phyloP scores from a whole-genome alignment of 305 asterid species.

The Stenogyne calaminthoides region DNA sequence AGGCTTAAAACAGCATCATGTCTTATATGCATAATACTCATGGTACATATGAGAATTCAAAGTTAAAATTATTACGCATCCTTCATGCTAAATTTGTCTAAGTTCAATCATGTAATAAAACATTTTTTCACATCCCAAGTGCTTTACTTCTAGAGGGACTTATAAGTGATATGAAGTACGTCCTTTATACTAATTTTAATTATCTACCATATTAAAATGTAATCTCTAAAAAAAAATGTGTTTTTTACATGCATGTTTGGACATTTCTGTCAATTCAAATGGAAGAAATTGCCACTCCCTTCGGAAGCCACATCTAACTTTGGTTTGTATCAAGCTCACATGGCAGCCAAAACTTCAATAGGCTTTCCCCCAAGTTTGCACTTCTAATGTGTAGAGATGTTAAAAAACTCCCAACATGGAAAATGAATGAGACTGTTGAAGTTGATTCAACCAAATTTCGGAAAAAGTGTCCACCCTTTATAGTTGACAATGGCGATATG shows the following conservation, averaged over 20 bases:
- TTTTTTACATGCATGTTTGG: neutral
- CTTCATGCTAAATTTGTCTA: neutral
- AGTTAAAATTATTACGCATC: neutral
- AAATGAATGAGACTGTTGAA: neutral
- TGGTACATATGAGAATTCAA: neutral
- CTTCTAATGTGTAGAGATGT: neutral
- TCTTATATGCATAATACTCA: neutral
- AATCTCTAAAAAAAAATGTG: constrained; percentile 16
- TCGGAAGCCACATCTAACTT: neutral
- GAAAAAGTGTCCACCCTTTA: neutral
- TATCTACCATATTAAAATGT: constrained; percentile 7
- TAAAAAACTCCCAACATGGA: neutral
- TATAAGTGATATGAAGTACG: neutral
- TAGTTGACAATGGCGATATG: constrained; percentile 4
- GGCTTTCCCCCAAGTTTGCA: constrained; percentile 9
- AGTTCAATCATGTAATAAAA: neutral
- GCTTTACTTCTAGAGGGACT: neutral
- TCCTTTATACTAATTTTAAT: constrained; percentile 2
- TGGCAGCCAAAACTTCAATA: neutral
- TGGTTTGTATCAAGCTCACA: neutral
- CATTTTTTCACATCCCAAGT: neutral
- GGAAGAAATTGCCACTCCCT: constrained; percentile 1
- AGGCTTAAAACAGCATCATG: neutral
- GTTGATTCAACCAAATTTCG: neutral
- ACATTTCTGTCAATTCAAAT: neutral